Conservation (phyloP, 176 grass and related monocot genomes). For the Oryza australiensis region DNA sequence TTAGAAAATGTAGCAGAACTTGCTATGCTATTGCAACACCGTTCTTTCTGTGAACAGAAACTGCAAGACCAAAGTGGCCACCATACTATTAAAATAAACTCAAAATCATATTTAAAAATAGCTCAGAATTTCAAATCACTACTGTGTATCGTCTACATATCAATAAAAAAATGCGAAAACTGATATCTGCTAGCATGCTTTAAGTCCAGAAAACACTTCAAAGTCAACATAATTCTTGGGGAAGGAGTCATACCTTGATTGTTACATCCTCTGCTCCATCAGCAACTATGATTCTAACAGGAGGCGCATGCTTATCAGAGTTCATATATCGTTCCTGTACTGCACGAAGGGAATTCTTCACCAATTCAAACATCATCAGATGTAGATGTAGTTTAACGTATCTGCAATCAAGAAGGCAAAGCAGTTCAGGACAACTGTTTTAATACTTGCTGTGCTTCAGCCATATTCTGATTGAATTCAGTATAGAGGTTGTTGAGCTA, state of each 20-base stretch:
- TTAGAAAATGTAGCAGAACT: background rate
- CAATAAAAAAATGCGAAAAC: slow-evolving; percentile 14
- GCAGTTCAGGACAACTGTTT: slow-evolving; percentile 14
- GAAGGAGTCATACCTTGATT: slow-evolving; percentile 69
- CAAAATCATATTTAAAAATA: background rate
- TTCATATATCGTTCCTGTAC: slow-evolving; percentile 90
- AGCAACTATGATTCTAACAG: slow-evolving; percentile 90
- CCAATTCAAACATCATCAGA: slow-evolving; percentile 92
- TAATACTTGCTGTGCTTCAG: background rate
- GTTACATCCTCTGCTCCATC: slow-evolving; percentile 95
- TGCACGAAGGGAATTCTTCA: slow-evolving; percentile 96
- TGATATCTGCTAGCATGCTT: background rate
- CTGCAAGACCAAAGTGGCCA: background rate
- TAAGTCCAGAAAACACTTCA: background rate
- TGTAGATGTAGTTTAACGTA: slow-evolving; percentile 90
- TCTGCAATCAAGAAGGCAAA: slow-evolving; percentile 40
- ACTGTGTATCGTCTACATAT: background rate
- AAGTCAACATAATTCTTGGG: background rate
- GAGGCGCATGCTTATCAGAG: slow-evolving; percentile 77
- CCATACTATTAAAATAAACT: background rate
- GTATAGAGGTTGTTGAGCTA: background rate
- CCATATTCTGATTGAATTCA: background rate
- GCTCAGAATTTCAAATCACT: background rate
- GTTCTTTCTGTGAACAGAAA: background rate
- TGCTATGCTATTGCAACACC: background rate